Base-by-base conservation (phyloP, 1,284 basidiomycete genomes). In the Polyporus tsugae region DNA sequence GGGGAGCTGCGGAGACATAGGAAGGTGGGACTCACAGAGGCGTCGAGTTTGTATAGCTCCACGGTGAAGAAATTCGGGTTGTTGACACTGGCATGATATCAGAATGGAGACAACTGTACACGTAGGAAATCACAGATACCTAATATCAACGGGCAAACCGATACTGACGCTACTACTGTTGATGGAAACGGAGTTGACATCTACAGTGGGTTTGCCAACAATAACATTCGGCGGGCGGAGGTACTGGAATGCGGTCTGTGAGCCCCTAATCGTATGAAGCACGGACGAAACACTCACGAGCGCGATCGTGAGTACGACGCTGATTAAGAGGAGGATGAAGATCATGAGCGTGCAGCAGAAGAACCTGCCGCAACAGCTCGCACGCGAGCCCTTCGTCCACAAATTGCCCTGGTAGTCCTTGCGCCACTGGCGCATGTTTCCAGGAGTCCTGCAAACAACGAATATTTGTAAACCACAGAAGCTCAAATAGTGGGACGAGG, bases 61-160 rank as follows among this genome's bases (percentile, higher is more conserved):
- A 93, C 91, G 15, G 86, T 81, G 79, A 97, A 96, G 83, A 91
- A 96, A 78, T 96, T 96, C 41, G 95, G 95, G 77, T 97, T 97
- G 74, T 84, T 81, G 67, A 96, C 93, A 60, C 93, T 95, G 74
- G 13, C 55, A 67, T 42, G 15, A 49, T 63, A 11, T 42, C 35
- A 70, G 67, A 3, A 35, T n/a, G 11, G 39, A 29, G 38, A 39
- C n/a, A 17, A 22, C 25, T 9, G 11, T n/a, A 25, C n/a, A 9
- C 49, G 19, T 25, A 55, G 6, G 58, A 29, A 2, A 6, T 2
- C 35, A 52, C n/a, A 65, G 67, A 41, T 22, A 81, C 90, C 75
- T 79, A 72, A 96, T 90, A 68, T 88, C 86, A 29, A 95, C 82
- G 63, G 85, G 86, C 63, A 95, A 84, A 72, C 89, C 89, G 57